Percentiles rank a stretch among this genome's conserved stretches.
These are phyloP conservation scores for Solanum chacoense DNA, from an alignment of 305 asterid species.

Conservation along the genomic window DNA sequence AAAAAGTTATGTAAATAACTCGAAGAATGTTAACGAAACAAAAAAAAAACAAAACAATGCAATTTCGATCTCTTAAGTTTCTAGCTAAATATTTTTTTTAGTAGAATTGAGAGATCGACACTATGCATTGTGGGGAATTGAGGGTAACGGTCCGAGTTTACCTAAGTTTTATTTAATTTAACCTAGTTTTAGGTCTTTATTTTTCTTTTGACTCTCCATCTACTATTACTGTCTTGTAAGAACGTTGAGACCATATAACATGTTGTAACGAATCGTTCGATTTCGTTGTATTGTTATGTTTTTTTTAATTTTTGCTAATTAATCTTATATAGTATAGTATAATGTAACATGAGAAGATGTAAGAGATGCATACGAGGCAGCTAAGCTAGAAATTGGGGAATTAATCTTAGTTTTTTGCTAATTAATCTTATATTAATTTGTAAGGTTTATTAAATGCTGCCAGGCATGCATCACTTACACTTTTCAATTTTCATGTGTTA, in stretches of 20 bases:
- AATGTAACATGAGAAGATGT: slow-evolving; percentile 57
- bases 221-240: not conserved
- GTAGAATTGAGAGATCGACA: slow-evolving; percentile 53
- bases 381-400: slow-evolving; percentile 6
- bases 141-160: slow-evolving; percentile 85
- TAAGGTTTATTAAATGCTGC: slow-evolving; percentile 23
- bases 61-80: slow-evolving; percentile 53
- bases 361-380: slow-evolving; percentile 75
- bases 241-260: not conserved
- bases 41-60: slow-evolving; percentile 35
- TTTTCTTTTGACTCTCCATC: not conserved
- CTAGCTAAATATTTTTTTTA: slow-evolving; percentile 6
- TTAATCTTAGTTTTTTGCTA: not conserved
- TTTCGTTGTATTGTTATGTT: not conserved
- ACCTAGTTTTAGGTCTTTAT: not conserved
- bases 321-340: not conserved
- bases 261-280: not conserved
- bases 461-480: slow-evolving; percentile 87
- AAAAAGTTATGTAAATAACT: not conserved
- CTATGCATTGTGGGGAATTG: slow-evolving; percentile 86
- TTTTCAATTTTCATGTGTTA: slow-evolving; percentile 1
- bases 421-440: not conserved
- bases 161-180: slow-evolving; percentile 5
- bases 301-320: not conserved
- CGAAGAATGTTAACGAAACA: not conserved